Percentiles rank a stretch among this genome's conserved stretches.
Evolutionary conservation across 345 rosid genomes (phyloP).

Genomic region (Eucalyptus polybractea): DNA sequence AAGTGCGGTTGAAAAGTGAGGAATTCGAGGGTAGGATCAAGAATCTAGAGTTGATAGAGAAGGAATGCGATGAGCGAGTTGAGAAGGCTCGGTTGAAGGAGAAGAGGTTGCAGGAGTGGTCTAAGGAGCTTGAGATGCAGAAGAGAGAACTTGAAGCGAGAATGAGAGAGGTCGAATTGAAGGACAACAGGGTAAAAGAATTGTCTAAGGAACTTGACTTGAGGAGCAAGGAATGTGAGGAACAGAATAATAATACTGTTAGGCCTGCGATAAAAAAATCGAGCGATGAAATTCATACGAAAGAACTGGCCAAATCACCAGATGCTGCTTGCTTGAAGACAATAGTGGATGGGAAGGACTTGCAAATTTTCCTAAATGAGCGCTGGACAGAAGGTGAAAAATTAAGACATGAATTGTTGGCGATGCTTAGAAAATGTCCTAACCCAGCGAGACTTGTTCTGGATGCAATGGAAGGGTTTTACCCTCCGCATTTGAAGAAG

Average conservation of each 20-base stretch:
- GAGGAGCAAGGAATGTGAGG: neutral
- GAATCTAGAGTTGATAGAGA: slow-evolving; percentile 3
- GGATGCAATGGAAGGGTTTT: slow-evolving; percentile 37
- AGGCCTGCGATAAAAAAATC: neutral
- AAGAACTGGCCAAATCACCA: neutral
- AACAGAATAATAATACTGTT: neutral
- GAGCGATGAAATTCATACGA: neutral
- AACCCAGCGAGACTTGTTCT: slow-evolving; percentile 56
- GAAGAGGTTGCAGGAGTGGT: neutral
- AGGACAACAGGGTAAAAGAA: slow-evolving; percentile 3
- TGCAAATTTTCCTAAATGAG: slow-evolving; percentile 39
- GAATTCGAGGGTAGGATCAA: neutral
- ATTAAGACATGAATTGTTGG: slow-evolving; percentile 8
- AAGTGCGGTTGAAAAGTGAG: neutral
- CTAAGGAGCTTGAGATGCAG: slow-evolving; percentile 3
- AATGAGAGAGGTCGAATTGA: slow-evolving; percentile 11
- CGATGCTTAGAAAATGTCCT: slow-evolving; percentile 6
- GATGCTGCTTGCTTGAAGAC: neutral
- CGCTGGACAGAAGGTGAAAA: slow-evolving; percentile 9
- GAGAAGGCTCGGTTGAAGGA: slow-evolving; percentile 3
- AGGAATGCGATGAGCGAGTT: slow-evolving; percentile 2
- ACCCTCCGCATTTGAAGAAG: slow-evolving; percentile 18
- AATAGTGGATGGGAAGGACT: slow-evolving; percentile 15
- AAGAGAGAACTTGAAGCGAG: slow-evolving; percentile 8
- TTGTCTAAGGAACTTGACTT: neutral